Base-by-base conservation (phyloP, 768 basidiomycete genomes). In the Podaxis sp. region DNA sequence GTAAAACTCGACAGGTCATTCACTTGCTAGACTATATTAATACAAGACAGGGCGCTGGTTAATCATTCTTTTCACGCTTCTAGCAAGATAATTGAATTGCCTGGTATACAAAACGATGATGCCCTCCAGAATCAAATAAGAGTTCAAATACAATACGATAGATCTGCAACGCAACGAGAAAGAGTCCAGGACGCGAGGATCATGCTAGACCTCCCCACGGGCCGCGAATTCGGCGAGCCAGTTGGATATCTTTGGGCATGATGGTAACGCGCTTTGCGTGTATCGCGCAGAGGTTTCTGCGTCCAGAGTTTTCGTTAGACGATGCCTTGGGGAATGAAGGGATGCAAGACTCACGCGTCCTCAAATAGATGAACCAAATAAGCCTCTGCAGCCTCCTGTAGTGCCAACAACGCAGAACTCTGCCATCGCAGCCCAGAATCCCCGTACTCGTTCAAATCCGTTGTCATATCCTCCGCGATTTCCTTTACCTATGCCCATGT, bases 201-300 rank as follows among this genome's bases (percentile, higher is more conserved):
- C 66, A 89, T 63, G 82, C 85, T 63, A 91, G 80, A 38, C 89
- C 89, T 55, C 87, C 88, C 89, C 91, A 95, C 51, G 89, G 88
- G 2, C 96, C 96, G 54, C 96, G 87, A 80, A 99, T 95, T 66
- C 97, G 85, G 59, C 97, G 84, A 24, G 97, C 97, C 57, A 99
- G 88, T 70, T 98, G 96, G 62, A 99, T 96, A 69, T 99, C 97
- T 56, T 90, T 85, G 60, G 95, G 94, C 96, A 98, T 98, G 68
- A 98, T 89, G 4, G 96, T 99, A 4, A 99, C 96, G 69, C 96
- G 89, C 76, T 96, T 98, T 15, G 96, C 96, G 70, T 99, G 96
- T 67, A 99, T 92, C 5, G 96, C 96, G 71, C 97, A 99, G 37
- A 97, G 79, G 73, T 98, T 97, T 48, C 95, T 97, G 65, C 22